A percentile compares a stretch with the other conserved stretches of the same genome.
These are phyloP conservation scores for Fraxinus pennsylvanica DNA, from an alignment of 257 asterid species.

Conservation along the genomic window DNA sequence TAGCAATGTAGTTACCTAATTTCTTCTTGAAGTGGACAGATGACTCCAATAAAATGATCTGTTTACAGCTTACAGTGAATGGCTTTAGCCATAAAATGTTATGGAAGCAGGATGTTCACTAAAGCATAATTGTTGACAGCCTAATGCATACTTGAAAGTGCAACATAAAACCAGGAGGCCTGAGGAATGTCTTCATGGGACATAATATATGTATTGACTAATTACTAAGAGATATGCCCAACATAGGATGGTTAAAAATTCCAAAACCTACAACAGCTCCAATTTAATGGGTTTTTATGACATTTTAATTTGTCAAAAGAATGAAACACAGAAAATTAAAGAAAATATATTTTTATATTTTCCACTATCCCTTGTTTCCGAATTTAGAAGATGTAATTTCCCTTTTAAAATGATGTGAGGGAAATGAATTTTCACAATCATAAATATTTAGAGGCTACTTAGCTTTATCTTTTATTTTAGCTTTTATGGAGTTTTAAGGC, in stretches of 20 bases:
- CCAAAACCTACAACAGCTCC: neutral
- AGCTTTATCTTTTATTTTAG: neutral
- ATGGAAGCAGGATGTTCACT: neutral
- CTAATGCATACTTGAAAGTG: neutral
- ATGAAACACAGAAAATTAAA: neutral
- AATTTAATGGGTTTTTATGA: neutral
- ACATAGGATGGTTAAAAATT: neutral
- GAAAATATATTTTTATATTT: neutral
- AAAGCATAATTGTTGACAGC: neutral
- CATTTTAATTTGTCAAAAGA: neutral
- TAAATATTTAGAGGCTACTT: neutral
- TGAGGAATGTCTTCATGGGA: neutral
- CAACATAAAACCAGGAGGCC: neutral
- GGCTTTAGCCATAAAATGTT: neutral
- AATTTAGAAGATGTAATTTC: neutral
- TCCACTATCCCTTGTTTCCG: neutral
- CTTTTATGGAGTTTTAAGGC: neutral
- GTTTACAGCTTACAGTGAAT: neutral
- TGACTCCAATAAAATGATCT: neutral
- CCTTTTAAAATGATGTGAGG: neutral
- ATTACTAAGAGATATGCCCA: neutral
- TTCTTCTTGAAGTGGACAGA: neutral
- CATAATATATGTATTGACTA: neutral
- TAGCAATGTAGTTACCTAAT: slow-evolving; percentile 15
- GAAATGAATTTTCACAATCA: neutral